phyloP scores from a whole-genome alignment of 208 protist genomes.

The Trichomonas tenax region DNA sequence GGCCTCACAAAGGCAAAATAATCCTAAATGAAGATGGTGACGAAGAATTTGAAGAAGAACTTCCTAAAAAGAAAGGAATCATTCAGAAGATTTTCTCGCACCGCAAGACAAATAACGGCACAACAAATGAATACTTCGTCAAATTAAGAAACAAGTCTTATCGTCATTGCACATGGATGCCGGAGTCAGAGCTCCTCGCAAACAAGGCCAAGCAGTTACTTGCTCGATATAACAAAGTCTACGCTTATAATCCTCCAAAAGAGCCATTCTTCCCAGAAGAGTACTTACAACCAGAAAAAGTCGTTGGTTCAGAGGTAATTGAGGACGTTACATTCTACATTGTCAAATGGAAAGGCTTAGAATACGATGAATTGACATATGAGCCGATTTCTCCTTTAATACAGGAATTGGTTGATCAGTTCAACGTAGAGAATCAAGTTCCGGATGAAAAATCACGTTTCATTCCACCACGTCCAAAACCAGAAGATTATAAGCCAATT shows the following conservation, averaged over 20 bases:
- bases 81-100: not conserved
- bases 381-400: not conserved
- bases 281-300: not conserved
- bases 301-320: too few species aligned
- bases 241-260: not conserved
- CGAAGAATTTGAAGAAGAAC: not conserved
- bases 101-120: not conserved
- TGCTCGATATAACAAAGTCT: not conserved
- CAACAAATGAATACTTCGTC: not conserved
- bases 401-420: not conserved
- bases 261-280: not conserved
- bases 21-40: not conserved
- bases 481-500: not conserved
- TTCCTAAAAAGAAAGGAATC: not conserved
- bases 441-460: not conserved
- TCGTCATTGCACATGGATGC: not conserved
- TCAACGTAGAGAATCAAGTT: not conserved
- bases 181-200: not conserved
- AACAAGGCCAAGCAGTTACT: not conserved
- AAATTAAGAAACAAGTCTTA: not conserved
- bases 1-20: not conserved
- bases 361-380: constrained; percentile 49
- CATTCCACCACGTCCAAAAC: not conserved
- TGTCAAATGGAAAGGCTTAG: constrained; percentile 48
- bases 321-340: constrained; percentile 34